Evolutionary conservation across 139 green algal species (phyloP).

Genomic region (Picochlorum sp.): DNA sequence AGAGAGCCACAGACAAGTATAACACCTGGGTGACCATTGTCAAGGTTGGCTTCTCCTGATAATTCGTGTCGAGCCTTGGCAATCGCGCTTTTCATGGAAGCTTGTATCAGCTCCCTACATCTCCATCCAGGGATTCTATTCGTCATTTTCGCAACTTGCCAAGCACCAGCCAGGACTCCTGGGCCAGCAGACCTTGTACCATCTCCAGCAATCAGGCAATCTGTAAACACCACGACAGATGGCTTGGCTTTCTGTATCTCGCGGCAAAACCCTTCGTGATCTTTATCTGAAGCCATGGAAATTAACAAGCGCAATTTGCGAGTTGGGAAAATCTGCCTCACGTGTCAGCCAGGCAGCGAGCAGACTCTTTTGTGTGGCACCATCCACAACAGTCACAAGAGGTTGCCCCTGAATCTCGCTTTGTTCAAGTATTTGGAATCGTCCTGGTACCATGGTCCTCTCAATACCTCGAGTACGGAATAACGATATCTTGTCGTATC

Average conservation of each 20-base stretch:
- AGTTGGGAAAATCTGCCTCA: constrained; percentile 32
- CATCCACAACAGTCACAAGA: constrained; percentile 58
- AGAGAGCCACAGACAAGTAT: constrained; percentile 63
- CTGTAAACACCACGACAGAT: constrained; percentile 55
- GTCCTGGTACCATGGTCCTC: constrained; percentile 13
- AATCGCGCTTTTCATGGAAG: constrained; percentile 45
- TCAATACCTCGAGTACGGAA: not conserved
- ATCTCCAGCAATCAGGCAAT: constrained; percentile 53
- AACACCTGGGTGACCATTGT: constrained; percentile 17
- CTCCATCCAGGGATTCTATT: constrained; percentile 1
- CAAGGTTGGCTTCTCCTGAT: not conserved
- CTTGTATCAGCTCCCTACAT: constrained; percentile 56
- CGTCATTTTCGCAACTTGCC: constrained; percentile 33
- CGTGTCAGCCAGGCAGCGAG: constrained; percentile 41
- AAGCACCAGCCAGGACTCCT: constrained; percentile 49
- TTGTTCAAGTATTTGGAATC: constrained; percentile 56
- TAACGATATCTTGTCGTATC: constrained; percentile 13
- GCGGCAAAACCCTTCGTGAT: constrained; percentile 38
- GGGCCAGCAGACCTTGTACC: constrained; percentile 27
- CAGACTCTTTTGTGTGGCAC: constrained; percentile 67
- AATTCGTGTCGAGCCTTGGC: constrained; percentile 53
- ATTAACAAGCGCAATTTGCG: constrained; percentile 56
- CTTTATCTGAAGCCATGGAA: constrained; percentile 77
- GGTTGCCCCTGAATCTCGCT: not conserved
- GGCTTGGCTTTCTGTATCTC: constrained; percentile 33